Evolutionary conservation across 805 yeast genomes (phyloP).

Genomic region (Hanseniaspora vineae): DNA sequence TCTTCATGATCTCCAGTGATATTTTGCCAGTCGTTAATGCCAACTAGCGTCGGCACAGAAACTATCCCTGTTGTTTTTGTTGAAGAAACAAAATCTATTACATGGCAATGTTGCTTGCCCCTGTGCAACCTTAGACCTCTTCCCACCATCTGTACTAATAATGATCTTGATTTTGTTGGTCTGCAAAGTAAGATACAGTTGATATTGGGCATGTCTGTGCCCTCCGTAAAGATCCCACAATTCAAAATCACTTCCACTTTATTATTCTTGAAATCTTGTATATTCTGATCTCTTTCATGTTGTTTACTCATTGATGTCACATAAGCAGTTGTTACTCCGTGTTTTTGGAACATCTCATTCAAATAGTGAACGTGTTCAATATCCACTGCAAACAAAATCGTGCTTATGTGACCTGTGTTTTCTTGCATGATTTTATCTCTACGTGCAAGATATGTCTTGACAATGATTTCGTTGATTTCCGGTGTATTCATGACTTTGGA

Average conservation of each 20-base stretch:
- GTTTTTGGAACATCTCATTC: slow-evolving; percentile 35
- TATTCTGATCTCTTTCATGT: slow-evolving; percentile 35
- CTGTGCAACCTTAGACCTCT: slow-evolving; percentile 62
- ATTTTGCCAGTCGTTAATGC: slow-evolving; percentile 11
- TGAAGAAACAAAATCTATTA: slow-evolving; percentile 67
- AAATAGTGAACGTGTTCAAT: slow-evolving; percentile 50
- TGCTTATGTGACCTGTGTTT: slow-evolving; percentile 34
- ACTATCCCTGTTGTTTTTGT: slow-evolving; percentile 31
- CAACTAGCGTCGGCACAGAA: slow-evolving; percentile 41
- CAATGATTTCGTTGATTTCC: slow-evolving; percentile 41
- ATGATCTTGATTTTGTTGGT: slow-evolving; percentile 64
- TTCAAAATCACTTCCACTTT: slow-evolving; percentile 63
- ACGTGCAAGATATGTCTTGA: slow-evolving; percentile 38
- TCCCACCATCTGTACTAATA: slow-evolving; percentile 81
- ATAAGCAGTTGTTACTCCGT: slow-evolving; percentile 57
- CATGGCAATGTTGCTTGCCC: slow-evolving; percentile 53
- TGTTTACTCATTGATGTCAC: slow-evolving; percentile 56
- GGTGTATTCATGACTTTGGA: slow-evolving; percentile 42
- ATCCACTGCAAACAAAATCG: slow-evolving; percentile 70
- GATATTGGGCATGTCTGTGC: slow-evolving; percentile 84
- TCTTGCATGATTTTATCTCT: slow-evolving; percentile 17
- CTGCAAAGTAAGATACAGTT: slow-evolving; percentile 69
- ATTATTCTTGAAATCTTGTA: slow-evolving; percentile 50
- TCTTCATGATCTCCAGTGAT: slow-evolving; percentile 3
- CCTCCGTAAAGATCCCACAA: slow-evolving; percentile 87